Conservation (phyloP, 768 basidiomycete genomes). For the Podaxis sp. region DNA sequence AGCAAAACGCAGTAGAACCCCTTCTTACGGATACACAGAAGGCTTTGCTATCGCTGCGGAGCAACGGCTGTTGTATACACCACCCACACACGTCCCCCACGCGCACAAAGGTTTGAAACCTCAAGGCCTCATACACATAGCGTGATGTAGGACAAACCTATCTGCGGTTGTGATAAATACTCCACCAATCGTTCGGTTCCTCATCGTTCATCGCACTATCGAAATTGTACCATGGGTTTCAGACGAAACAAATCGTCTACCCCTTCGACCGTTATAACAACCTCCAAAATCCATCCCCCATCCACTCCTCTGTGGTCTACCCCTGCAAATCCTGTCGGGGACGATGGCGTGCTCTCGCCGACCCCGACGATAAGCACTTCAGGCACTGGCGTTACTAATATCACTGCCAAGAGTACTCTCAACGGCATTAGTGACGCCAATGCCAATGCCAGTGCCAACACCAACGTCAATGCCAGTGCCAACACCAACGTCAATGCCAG, state of each 20-base stretch:
- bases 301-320: neutral
- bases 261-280: neutral
- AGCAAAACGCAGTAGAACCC: too few relatives aligned
- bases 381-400: neutral
- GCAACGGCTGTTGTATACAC: too few relatives aligned
- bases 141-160: too few relatives aligned
- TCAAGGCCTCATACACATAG: too few relatives aligned
- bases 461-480: neutral
- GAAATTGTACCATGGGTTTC: neutral
- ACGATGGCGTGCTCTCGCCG: too few relatives aligned
- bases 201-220: neutral
- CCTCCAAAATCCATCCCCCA: neutral
- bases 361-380: neutral
- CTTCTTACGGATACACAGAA: too few relatives aligned
- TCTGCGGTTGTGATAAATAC: too few relatives aligned
- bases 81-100: too few relatives aligned
- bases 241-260: neutral
- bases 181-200: neutral
- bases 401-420: neutral
- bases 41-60: too few relatives aligned
- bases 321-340: too few relatives aligned
- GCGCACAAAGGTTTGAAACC: too few relatives aligned
- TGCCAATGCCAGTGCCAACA: neutral
- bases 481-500: too few relatives aligned
- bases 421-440: neutral